A percentile compares a stretch with the other conserved stretches of the same genome.
Evolutionary conservation across 805 yeast species (phyloP).

Genomic region (Kodamaea fukazawae): DNA sequence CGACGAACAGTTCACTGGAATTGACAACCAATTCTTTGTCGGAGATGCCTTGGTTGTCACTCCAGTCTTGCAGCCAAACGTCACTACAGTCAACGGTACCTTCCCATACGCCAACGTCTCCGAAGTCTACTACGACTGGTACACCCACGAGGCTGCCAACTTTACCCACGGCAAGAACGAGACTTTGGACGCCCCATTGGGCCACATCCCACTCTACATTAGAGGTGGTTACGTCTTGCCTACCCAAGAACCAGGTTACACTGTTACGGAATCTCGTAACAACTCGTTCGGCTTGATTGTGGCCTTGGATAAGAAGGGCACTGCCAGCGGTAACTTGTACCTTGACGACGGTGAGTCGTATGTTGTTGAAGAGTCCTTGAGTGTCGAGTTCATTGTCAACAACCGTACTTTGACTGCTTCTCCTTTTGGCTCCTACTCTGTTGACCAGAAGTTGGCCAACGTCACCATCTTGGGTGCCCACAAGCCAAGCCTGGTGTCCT

Average conservation of each 20-base stretch:
- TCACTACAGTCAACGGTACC: constrained; percentile 17
- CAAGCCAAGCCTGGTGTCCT: constrained; percentile 16
- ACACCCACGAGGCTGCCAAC: constrained; percentile 16
- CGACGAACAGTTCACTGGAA: constrained; percentile 15
- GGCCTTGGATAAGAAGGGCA: constrained; percentile 18
- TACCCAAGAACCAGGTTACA: constrained; percentile 23
- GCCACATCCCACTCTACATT: constrained; percentile 23
- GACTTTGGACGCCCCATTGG: constrained; percentile 24
- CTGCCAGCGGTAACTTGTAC: constrained; percentile 20
- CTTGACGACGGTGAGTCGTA: constrained; percentile 24
- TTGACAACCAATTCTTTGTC: constrained; percentile 24
- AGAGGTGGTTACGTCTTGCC: constrained; percentile 24
- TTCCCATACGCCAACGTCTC: constrained; percentile 20
- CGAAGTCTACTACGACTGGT: constrained; percentile 27
- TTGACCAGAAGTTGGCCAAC: constrained; percentile 17
- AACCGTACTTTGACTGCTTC: constrained; percentile 11
- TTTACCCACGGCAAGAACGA: constrained; percentile 19
- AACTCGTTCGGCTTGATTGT: constrained; percentile 22
- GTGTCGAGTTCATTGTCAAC: constrained; percentile 17
- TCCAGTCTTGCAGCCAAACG: constrained; percentile 25
- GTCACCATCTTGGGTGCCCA: constrained; percentile 21
- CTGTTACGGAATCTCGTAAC: constrained; percentile 20
- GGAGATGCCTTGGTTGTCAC: constrained; percentile 25
- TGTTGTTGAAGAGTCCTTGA: constrained; percentile 15
- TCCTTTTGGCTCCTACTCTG: constrained; percentile 16